Evolutionary conservation across 371 early-diverging fungal genomes (phyloP).

Genomic region (Lichtheimia hyalospora): DNA sequence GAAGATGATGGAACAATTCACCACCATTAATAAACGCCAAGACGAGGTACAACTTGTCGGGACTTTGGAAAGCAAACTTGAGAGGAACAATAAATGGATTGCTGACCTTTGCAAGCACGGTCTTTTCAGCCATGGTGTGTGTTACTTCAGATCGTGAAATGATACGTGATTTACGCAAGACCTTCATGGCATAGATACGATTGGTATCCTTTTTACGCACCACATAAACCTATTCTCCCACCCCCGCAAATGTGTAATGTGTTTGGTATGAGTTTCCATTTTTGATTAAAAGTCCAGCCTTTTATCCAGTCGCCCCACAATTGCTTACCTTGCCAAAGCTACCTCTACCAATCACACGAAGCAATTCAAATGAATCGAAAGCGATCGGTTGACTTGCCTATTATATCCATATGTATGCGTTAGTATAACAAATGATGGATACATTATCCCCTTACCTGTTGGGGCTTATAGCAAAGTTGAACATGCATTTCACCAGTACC

Average conservation of each 20-base stretch:
- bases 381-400: constrained; percentile 65
- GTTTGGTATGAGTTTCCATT: background rate
- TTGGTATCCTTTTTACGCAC: constrained; percentile 92
- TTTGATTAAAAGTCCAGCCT: background rate
- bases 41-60: constrained; percentile 86
- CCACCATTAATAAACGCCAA: constrained; percentile 94
- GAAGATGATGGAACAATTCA: constrained; percentile 92
- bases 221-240: constrained; percentile 76
- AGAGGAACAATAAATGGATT: constrained; percentile 89
- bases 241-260: background rate
- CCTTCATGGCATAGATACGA: constrained; percentile 98
- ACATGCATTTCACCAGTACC: constrained; percentile 71
- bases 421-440: too few relatives aligned
- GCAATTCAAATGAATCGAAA: constrained; percentile 92
- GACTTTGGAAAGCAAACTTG: constrained; percentile 86
- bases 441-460: constrained; percentile 42
- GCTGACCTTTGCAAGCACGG: constrained; percentile 80
- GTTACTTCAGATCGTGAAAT: constrained; percentile 88
- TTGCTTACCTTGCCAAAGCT: constrained; percentile 88
- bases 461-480: constrained; percentile 71
- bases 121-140: constrained; percentile 90
- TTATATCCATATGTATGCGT: too few relatives aligned
- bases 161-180: constrained; percentile 91
- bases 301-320: background rate
- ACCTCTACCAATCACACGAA: constrained; percentile 95